Evolutionary conservation across 2,329 filamentous ascomycete species (phyloP), one percentile per base, ranked within the genome.

Genomic region (Fusarium decemcellulare): DNA sequence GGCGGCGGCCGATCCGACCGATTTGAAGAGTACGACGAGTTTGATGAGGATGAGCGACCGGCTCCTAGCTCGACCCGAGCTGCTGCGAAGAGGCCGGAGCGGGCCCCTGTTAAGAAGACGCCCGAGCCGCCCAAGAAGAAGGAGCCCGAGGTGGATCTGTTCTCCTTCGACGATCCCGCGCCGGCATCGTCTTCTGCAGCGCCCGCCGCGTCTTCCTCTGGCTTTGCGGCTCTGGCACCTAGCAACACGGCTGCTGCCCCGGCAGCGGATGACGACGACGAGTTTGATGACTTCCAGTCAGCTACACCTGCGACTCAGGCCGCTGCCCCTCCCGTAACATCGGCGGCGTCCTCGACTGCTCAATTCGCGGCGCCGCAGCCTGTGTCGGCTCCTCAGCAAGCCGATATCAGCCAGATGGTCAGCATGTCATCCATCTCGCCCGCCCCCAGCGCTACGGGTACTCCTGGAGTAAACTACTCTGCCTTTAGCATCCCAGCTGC

Each of bases 11-110:
- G 91, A 61, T 84, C 86, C 59, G 94, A 97, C 70, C 89, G 91
- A 70, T 99, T 98, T 73, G 95, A 98, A 73, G 96, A 98, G 81
- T 99, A 99, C 76, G 95, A 99, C 77, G 96, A 99, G 81, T 95
- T 92, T 75, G 95, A 98, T 59, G 96, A 97, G 75, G 93, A 87
- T 42, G 81, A 85, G 36, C 76, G 81, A 57, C 83, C 83, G 27
- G 75, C 79, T 2, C 74, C 79, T 54, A 83, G 87, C 62, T 81
- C 88, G 27, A 82, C 84, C 36, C 88, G 85, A 73, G 81, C 64
- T 42, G 63, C 77, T 10, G 67, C 67, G 3, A 77, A 77, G 65
- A 73, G 73, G 63, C 72, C 79, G 7, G 80, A 81, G 57, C 75
- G 70, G 16, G 68, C 73, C 16, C 71, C 74, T 6, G 72, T 73